Evolutionary conservation across 345 rosid species (phyloP).

Genomic region (Psidium guajava): DNA sequence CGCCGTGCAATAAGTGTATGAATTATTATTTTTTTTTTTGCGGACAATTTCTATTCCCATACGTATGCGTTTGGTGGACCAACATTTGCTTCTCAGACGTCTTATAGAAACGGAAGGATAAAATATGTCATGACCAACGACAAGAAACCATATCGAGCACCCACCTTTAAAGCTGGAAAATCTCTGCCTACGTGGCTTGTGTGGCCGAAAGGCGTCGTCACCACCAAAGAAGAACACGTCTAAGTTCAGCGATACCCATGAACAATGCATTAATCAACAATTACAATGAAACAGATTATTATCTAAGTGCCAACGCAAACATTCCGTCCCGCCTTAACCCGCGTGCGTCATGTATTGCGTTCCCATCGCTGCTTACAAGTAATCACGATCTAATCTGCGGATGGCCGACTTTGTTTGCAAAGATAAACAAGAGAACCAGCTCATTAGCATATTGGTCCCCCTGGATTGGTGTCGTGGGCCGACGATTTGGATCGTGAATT

Average conservation of each 20-base stretch:
- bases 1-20: accelerated
- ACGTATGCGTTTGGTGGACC: neutral
- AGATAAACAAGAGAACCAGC: neutral
- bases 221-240: neutral
- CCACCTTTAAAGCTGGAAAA: neutral
- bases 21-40: neutral
- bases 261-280: neutral
- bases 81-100: neutral
- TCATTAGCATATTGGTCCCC: neutral
- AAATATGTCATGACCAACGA: neutral
- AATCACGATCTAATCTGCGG: neutral
- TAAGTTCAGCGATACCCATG: neutral
- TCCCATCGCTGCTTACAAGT: neutral
- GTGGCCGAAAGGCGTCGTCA: neutral
- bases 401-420: neutral
- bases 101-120: neutral
- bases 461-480: neutral
- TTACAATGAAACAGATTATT: neutral
- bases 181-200: neutral
- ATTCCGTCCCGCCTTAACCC: neutral
- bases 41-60: neutral
- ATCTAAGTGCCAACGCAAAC: neutral
- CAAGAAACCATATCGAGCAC: neutral
- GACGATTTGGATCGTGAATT: neutral
- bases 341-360: neutral